These are phyloP conservation scores for Aspergillus intermedius DNA, from an alignment of 2,329 filamentous ascomycete species.

Conservation along the genomic window DNA sequence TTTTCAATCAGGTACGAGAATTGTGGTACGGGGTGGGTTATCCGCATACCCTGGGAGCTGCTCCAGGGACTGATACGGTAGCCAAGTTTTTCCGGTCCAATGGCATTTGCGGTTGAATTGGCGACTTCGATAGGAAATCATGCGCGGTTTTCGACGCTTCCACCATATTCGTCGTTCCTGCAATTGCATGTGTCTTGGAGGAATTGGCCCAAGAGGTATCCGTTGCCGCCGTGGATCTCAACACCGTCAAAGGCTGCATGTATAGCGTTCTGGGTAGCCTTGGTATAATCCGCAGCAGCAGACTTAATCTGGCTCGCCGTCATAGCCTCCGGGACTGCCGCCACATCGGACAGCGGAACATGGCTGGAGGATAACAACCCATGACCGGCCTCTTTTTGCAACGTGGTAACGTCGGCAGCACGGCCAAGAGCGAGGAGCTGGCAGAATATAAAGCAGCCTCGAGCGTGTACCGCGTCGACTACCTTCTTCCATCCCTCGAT, in stretches of 20 bases:
- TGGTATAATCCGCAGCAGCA: slow-evolving; percentile 33
- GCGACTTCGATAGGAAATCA: slow-evolving; percentile 49
- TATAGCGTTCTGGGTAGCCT: slow-evolving; percentile 44
- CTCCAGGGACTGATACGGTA: slow-evolving; percentile 38
- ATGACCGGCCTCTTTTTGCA: slow-evolving; percentile 3
- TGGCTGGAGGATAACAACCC: slow-evolving; percentile 31
- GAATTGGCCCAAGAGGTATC: slow-evolving; percentile 45
- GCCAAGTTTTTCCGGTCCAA: slow-evolving; percentile 36
- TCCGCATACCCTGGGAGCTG: slow-evolving; percentile 41
- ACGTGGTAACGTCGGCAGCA: slow-evolving; percentile 36
- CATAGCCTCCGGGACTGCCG: slow-evolving; percentile 18
- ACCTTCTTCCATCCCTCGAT: slow-evolving; percentile 53
- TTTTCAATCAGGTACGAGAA: slow-evolving; percentile 51
- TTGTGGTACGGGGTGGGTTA: slow-evolving; percentile 54
- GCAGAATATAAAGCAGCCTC: slow-evolving; percentile 52
- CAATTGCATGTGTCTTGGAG: slow-evolving; percentile 39
- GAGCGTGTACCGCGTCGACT: slow-evolving; percentile 56
- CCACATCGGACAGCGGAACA: slow-evolving; percentile 30
- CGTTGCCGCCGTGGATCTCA: slow-evolving; percentile 42
- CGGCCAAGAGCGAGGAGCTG: slow-evolving; percentile 58
- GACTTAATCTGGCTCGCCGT: slow-evolving; percentile 34
- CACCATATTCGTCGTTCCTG: slow-evolving; percentile 43
- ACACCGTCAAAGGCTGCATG: slow-evolving; percentile 47
- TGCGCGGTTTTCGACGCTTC: slow-evolving; percentile 42
- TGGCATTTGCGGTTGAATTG: slow-evolving; percentile 29